These are phyloP conservation scores for Penicillium cosmopolitanum DNA, from an alignment of 495 filamentous ascomycete genomes.

Conservation along the genomic window DNA sequence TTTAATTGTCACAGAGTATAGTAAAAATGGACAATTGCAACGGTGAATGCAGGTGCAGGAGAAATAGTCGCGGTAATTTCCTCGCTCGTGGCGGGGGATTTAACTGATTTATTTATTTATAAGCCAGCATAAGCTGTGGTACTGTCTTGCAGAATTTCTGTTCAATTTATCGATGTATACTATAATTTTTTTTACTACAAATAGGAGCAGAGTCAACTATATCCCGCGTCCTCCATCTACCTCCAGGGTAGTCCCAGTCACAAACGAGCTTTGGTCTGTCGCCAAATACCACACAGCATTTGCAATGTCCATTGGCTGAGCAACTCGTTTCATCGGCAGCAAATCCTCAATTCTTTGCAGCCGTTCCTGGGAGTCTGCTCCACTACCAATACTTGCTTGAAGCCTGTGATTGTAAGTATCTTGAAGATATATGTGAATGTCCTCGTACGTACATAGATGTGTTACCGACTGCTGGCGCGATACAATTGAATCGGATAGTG, in stretches of 20 bases:
- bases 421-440: not conserved
- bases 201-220: not conserved
- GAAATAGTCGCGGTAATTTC: too few relatives aligned
- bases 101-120: not conserved
- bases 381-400: slow-evolving; percentile 6
- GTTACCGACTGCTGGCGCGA: slow-evolving; percentile 17
- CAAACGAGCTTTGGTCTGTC: slow-evolving; percentile 14
- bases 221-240: slow-evolving; percentile 22
- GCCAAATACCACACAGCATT: slow-evolving; percentile 20
- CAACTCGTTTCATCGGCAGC: slow-evolving; percentile 18
- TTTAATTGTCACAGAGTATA: too few relatives aligned
- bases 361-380: not conserved
- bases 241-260: slow-evolving; percentile 17
- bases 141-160: not conserved
- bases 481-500: slow-evolving; percentile 17
- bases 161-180: not conserved
- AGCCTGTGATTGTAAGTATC: not conserved
- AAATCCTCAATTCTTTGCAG: slow-evolving; percentile 9
- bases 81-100: too few relatives aligned
- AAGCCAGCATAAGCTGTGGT: not conserved
- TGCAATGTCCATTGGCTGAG: slow-evolving; percentile 18
- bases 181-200: too few relatives aligned
- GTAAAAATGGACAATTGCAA: too few relatives aligned
- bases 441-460: slow-evolving; percentile 10
- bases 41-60: too few relatives aligned